Evolutionary conservation across 1,139 yeast genomes (phyloP), one percentile per base, ranked within the genome.

Genomic region (Yamadazyma jaroonii): DNA sequence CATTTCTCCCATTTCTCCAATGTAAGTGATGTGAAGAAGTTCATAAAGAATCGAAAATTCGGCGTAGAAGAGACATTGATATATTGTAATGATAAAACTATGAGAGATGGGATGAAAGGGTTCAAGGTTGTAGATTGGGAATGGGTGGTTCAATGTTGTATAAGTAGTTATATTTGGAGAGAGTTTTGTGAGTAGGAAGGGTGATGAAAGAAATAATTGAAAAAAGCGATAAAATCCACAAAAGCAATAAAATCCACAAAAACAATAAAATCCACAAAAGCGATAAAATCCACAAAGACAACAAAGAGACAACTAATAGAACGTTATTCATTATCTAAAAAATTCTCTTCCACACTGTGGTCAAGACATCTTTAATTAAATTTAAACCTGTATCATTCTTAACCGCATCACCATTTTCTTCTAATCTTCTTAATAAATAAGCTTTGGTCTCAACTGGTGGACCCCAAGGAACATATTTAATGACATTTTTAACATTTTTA

Each of bases 381-480:
- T 83, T 83, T 77, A 84, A 80, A 28, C 97, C 97, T 46, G 87
- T 88, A 59, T 86, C 95, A 40, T 73, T 72, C 66, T 94, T 82
- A 7, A 89, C 96, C 10, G 97, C 96, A 62, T 90, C 97, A 24
- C 96, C 96, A 55, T 92, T 92, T 67, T 92, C 98, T 64, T 90
- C 97, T 48, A 92, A 72, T 64, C 98, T 79, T 71, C 98, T 83
- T 47, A 84, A 71, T 49, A 92, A 68, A 59, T 92, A 92, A 50
- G 88, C 95, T 66, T 87, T 88, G 41, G 97, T 89, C 64, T 92
- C 97, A 49, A 79, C 66, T 41, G 96, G 95, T 28, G 97, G 97
- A 8, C 97, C 97, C 97, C 97, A 92, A 12, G 97, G 95, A 47
- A 92, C 96, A 58, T 90, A 92, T 63, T 90, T 90, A 64, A 90